Percentiles rank a stretch among this genome's conserved stretches.
Conservation (phyloP, 176 grass and related monocot species). For the Bromus sterilis region DNA sequence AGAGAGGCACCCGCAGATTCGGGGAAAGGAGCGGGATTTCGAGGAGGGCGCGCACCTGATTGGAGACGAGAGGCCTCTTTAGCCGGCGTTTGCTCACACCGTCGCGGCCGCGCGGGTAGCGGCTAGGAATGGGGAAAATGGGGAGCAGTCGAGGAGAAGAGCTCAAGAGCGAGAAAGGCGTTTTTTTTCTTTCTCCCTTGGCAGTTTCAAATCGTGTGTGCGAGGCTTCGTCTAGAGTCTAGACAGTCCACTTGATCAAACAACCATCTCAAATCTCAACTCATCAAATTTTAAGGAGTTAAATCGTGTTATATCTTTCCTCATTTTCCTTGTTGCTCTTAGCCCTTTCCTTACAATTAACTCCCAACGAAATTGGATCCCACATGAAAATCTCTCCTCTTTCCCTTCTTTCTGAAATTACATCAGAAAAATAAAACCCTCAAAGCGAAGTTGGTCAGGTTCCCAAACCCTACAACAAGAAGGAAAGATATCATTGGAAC, state of each 20-base stretch:
- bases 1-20: background rate
- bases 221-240: background rate
- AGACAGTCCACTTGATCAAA: background rate
- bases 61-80: background rate
- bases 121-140: background rate
- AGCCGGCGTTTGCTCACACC: constrained; percentile 17
- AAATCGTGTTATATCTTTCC: no score
- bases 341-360: no score
- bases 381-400: no score
- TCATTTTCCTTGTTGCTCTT: no score
- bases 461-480: no score
- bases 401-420: no score
- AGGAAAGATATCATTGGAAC: no score
- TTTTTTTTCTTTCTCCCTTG: background rate
- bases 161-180: background rate
- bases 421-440: no score
- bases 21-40: background rate
- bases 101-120: background rate
- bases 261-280: no score
- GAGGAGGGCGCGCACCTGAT: constrained; percentile 17
- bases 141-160: background rate
- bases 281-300: no score
- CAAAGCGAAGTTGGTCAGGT: no score
- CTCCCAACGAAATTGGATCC: no score
- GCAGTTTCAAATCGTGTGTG: constrained; percentile 1